Base-by-base conservation (phyloP, 805 yeast genomes). In the Yarrowia osloensis region DNA sequence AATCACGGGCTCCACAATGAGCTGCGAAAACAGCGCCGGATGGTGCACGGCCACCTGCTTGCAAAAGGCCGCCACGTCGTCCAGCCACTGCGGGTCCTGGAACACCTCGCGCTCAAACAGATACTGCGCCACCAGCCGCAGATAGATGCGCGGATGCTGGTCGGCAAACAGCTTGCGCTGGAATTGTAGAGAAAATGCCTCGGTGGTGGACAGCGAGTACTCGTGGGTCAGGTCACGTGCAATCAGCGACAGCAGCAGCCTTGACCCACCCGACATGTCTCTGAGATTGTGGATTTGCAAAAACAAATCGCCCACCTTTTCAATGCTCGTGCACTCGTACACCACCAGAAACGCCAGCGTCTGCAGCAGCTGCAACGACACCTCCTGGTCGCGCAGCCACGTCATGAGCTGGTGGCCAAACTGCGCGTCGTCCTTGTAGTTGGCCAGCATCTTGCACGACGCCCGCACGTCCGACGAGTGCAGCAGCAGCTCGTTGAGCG, bases 321-420 rank as follows among this genome's bases (percentile, higher is more conserved):
- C 73, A 4, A 83, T 55, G 2, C 73, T 70, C 2, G 81, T 69
- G 46, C 82, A 74, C 21, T 78, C 81, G 65, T 80, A 77, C 13
- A 78, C 67, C 0, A 82, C 71, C 49, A 83, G 68, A 31, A 75
- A 78, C n/a, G 77, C 67, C 7, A 81, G 69, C 13, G 82, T 74
- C 44, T 76, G 80, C 52, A 77, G 69, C 65, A 79, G 70, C 7
- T 68, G 62, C 59, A 68, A 68, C 61, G 74, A 24, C 73, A 73
- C 71, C 69, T 76, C 70, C 70, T 77, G 67, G 72, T 73, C 70
- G 57, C 75, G 35, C 70, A 74, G 66, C 81, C 65, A 71, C 21
- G 33, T 61, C 15, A 49, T 74, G 70, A 54, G 68, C 39, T 46
- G 39, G n/a, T 67, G 74, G 67, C 62, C 74, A 35, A 57, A 22